These are phyloP conservation scores for Candida qinlingensis DNA, from an alignment of 805 yeast genomes.

Conservation along the genomic window DNA sequence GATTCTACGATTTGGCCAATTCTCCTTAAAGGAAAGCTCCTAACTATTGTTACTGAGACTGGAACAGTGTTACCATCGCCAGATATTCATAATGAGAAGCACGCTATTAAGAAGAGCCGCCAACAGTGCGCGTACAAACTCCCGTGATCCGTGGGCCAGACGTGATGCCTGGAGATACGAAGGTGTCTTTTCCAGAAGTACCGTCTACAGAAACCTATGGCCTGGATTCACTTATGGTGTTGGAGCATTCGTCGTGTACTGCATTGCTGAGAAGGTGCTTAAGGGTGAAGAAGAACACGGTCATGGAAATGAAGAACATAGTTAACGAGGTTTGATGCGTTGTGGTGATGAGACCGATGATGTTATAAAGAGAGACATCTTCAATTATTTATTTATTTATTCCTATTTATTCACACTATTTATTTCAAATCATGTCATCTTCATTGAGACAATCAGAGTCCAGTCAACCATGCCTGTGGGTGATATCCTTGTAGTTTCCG, in stretches of 20 bases:
- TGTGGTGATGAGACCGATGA: neutral
- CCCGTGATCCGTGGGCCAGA: slow-evolving; percentile 44
- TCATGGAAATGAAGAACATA: slow-evolving; percentile 8
- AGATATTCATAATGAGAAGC: slow-evolving; percentile 13
- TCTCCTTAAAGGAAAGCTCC: neutral
- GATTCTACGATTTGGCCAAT: neutral
- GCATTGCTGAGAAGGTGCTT: slow-evolving; percentile 33
- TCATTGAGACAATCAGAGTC: too few relatives aligned
- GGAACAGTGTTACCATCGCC: neutral
- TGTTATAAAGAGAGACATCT: neutral
- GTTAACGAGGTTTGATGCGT: neutral
- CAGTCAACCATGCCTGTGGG: too few relatives aligned
- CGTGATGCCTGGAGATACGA: slow-evolving; percentile 90
- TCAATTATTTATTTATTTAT: neutral
- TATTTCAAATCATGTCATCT: neutral
- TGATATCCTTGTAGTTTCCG: too few relatives aligned
- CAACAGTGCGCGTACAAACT: slow-evolving; percentile 2
- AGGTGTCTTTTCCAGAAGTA: slow-evolving; percentile 69
- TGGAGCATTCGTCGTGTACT: slow-evolving; percentile 65
- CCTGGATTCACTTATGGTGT: slow-evolving; percentile 81
- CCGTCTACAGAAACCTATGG: slow-evolving; percentile 64
- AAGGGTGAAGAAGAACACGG: slow-evolving; percentile 8
- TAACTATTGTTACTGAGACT: neutral
- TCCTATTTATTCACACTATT: neutral
- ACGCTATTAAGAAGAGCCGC: slow-evolving; percentile 17